Percentiles rank a stretch among this genome's conserved stretches.
phyloP scores from a whole-genome alignment of 352 stramenopile species.

The Pythium myriotylum region DNA sequence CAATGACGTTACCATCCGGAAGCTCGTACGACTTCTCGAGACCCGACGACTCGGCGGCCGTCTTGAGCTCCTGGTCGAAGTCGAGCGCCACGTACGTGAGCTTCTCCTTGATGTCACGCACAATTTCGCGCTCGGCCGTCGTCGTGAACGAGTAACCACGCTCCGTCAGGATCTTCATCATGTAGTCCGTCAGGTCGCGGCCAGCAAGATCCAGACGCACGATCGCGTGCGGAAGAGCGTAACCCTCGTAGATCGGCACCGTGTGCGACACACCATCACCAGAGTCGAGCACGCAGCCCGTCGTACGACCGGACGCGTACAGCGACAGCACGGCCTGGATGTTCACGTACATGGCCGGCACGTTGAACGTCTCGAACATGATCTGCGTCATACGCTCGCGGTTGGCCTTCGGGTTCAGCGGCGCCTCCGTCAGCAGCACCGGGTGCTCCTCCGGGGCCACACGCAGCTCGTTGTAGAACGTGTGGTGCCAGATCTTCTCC shows the following conservation, averaged over 20 bases:
- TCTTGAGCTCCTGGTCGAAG: too few relatives aligned
- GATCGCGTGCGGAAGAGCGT: conserved; percentile 94
- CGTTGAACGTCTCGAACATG: conserved; percentile 97
- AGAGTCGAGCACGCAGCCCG: conserved; percentile 66
- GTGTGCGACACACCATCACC: conserved; percentile 87
- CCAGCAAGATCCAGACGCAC: conserved; percentile 93
- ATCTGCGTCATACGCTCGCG: conserved; percentile 95
- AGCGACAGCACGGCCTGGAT: conserved; percentile 93
- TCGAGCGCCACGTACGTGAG: too few relatives aligned
- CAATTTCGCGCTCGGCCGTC: conserved; percentile 92
- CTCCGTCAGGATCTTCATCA: conserved; percentile 97
- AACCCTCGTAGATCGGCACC: conserved; percentile 98
- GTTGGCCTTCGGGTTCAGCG: conserved; percentile 94
- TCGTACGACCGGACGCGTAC: conserved; percentile 95
- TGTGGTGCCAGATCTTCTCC: conserved; percentile 99
- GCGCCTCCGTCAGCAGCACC: conserved; percentile 94
- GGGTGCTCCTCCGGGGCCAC: conserved; percentile 96
- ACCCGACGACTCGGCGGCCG: too few relatives aligned
- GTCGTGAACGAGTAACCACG: conserved; percentile 95
- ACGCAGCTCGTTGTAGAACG: conserved; percentile 98
- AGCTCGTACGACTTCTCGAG: too few relatives aligned
- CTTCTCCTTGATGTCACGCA: conserved; percentile 93
- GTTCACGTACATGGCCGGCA: conserved; percentile 94
- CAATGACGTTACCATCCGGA: too few relatives aligned
- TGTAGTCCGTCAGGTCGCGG: conserved; percentile 94